Percentiles rank a stretch among this genome's conserved stretches.
Evolutionary conservation across 2,329 filamentous ascomycete genomes (phyloP).

Genomic region (Colletotrichum sp.): DNA sequence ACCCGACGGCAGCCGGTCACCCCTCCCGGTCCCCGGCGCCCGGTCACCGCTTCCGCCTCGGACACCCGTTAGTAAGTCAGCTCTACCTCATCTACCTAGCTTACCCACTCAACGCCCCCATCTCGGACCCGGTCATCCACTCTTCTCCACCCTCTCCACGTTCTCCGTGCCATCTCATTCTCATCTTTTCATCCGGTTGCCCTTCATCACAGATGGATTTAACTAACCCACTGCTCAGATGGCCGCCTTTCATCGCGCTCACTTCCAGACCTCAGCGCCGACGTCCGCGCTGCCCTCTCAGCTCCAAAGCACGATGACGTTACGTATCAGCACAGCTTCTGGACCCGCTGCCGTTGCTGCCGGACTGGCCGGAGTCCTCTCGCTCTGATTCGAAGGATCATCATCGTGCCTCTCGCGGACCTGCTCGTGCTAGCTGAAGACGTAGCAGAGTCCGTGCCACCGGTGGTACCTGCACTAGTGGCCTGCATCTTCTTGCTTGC

Average conservation of each 20-base stretch:
- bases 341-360: constrained; percentile 17
- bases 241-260: background rate
- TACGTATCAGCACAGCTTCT: constrained; percentile 8
- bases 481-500: constrained; percentile 4
- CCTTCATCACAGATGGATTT: background rate
- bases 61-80: constrained; percentile 11
- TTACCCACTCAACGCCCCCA: background rate
- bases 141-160: background rate
- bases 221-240: background rate
- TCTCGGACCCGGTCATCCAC: background rate
- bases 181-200: background rate
- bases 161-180: background rate
- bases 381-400: constrained; percentile 2
- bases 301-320: constrained; percentile 14
- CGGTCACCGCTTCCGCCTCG: constrained; percentile 16
- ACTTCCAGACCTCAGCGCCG: constrained; percentile 16
- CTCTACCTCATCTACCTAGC: background rate
- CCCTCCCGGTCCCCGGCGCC: constrained; percentile 7
- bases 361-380: background rate
- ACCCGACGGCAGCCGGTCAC: constrained; percentile 14
- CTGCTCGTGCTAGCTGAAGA: background rate
- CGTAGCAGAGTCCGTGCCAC: constrained; percentile 5
- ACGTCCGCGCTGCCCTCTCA: constrained; percentile 9
- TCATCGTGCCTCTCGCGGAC: constrained; percentile 5
- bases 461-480: constrained; percentile 8